Base-by-base conservation (phyloP, 2,329 filamentous ascomycete genomes). In the Colletotrichum liriopes region DNA sequence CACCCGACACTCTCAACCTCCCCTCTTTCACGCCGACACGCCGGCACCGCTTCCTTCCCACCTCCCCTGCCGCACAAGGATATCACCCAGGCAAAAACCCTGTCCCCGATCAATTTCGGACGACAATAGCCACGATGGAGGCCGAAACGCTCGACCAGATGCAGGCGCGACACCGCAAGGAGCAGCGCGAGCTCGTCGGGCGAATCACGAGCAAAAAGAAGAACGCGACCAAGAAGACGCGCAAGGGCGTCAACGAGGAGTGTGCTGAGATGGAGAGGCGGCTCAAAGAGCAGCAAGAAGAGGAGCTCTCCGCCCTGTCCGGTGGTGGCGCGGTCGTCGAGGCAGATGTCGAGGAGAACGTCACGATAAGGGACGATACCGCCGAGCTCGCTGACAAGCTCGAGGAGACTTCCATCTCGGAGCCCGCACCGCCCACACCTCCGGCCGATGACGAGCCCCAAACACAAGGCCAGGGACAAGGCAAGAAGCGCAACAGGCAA, bases 171-270 rank as follows among this genome's bases (percentile, higher is more conserved):
- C 96, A 99, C 81, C 92, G 94, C 77, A 96, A 94, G 82, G 96
- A 99, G 84, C 91, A 93, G 81, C 92, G 92, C 77, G 96, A 98
- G 73, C 88, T 99, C 35, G 94, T 97, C 81, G 89, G 91, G 62
- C 92, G 93, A 72, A 91, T 97, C 78, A 98, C 94, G 6, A 95
- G 93, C 84, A 98, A 98, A 88, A 99, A 98, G 87, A 98, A 98
- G 86, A 93, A 93, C 76, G 95, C 96, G 51, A 97, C 93, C 58
- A 99, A 98, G 84, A 94, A 91, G 90, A 95, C 88, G 76, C 90
- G 85, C 78, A 94, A 93, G 80, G 91, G 92, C 37, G 86, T 96
- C 78, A 94, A 93, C 51, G 87, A 93, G 64, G 93, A 96, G 79
- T 94, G 94, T 76, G 92, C 92, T 72, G 86, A 89, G 65, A 85